Evolutionary conservation across 208 protist species (phyloP).

Genomic region (Leishmania major): DNA sequence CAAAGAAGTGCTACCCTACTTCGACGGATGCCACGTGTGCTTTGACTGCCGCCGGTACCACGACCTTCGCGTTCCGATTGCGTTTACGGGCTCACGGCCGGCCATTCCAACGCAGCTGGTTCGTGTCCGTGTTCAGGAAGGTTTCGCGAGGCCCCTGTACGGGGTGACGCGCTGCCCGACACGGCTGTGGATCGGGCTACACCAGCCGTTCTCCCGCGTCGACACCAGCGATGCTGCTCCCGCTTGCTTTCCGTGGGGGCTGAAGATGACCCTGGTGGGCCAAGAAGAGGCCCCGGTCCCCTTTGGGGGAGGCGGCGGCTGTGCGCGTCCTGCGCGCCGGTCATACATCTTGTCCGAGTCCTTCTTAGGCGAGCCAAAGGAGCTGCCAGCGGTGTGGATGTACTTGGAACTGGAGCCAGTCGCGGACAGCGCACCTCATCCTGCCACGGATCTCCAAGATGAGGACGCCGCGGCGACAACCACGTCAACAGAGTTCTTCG

Average conservation of each 20-base stretch:
- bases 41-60: slow-evolving; percentile 71
- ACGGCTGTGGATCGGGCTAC: slow-evolving; percentile 69
- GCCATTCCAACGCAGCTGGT: slow-evolving; percentile 40
- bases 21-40: slow-evolving; percentile 54
- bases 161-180: slow-evolving; percentile 17
- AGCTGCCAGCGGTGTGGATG: slow-evolving; percentile 68
- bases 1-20: slow-evolving; percentile 41
- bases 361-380: slow-evolving; percentile 49
- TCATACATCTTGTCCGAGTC: slow-evolving; percentile 60
- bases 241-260: slow-evolving; percentile 20
- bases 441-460: not conserved
- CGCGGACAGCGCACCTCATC: not conserved
- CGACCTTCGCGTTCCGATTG: slow-evolving; percentile 51
- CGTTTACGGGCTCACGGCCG: slow-evolving; percentile 28
- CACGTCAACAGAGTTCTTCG: slow-evolving; percentile 39
- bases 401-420: slow-evolving; percentile 55
- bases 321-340: slow-evolving; percentile 10
- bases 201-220: slow-evolving; percentile 37
- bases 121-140: slow-evolving; percentile 35
- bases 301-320: not conserved
- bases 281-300: slow-evolving; percentile 21
- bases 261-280: slow-evolving; percentile 51
- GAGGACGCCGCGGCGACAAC: not conserved
- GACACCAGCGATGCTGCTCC: not conserved
- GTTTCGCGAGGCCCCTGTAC: not conserved